Base-by-base conservation (phyloP, 306 rosid species). In the Cucurbita argyrosperma region DNA sequence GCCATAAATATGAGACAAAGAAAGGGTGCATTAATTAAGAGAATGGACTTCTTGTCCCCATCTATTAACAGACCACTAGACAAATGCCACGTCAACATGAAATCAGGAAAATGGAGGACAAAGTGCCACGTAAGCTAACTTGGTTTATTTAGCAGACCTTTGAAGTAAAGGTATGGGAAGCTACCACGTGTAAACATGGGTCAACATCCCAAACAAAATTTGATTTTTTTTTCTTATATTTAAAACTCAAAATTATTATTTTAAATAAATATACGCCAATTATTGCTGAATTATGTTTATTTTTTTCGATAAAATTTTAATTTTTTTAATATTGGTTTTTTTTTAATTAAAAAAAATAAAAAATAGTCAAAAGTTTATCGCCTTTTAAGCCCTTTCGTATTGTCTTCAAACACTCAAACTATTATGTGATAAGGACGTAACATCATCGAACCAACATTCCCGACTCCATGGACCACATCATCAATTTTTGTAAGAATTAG, bases 161-260 rank as follows among this genome's bases (percentile, higher is more conserved):
- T 71, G 56, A 59, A 72, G 45, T 82, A 82, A 39, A 78, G 68
- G 52, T n/a, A 47, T 30, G 49, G 26, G 60, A 76, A 79, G 75
- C 76, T 71, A 58, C 59, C 23, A 66, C 78, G 14, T 12, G 14
- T 12, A 16, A 42, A 49, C 74, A 13, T 43, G 4, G 37, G 45
- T 43, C 54, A 18, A 65, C 10, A 65, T 12, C 9, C n/a, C 4
- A 65, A 61, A 10, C 37, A 4, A 10, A 43, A 1, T 43, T 65
- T 4, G 15, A 10, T 1, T 19, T 5, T 45, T 42, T 5, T 30
- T 3, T 30, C 35, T 30, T 1, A 30, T 30, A 30, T 30, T 30
- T 30, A 2, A 30, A 30, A 30, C 35, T 30, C 35, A 1, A 30
- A 30, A 30, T 30, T 30, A 2, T 30, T 30, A 30, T 30, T 30